Evolutionary conservation across 495 filamentous ascomycete genomes (phyloP), one percentile per base, ranked within the genome.

Genomic region (Neurospora sp.): DNA sequence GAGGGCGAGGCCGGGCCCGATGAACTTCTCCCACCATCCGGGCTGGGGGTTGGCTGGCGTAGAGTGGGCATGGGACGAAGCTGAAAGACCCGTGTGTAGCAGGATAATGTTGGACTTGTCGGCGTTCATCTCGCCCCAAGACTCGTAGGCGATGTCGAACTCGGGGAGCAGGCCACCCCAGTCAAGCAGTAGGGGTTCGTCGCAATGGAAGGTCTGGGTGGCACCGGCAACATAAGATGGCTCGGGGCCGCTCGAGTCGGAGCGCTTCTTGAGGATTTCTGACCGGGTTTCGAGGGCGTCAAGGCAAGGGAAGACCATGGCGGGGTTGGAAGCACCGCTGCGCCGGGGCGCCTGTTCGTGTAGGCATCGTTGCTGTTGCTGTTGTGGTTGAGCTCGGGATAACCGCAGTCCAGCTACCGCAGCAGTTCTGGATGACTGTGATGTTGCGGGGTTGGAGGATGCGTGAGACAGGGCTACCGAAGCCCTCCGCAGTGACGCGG

Each of bases 11-110:
- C 93, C 94, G 0, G 96, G 92, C 0, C 96, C 96, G 76, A 99
- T 98, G 81, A 99, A 99, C 81, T 92, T 97, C 84, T 99, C 96
- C 96, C 96, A 99, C 96, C 96, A 99, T 1, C 96, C 96, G 0
- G 92, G 90, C 80, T 97, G 92, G 0, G 92, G 88, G 80, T 98
- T 99, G 16, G 83, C 85, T 42, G 86, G 84, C 31, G 95, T 98
- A 59, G 94, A 97, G 75, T 95, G 94, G 3, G 96, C 96, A 82
- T 99, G 96, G 71, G 94, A 97, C 11, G 94, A 97, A 16, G 96
- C 96, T 4, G 94, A 97, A 4, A 99, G 88, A 16, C 96, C 96
- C 0, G 96, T 99, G 79, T 98, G 93, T 0, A 99, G 84, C 5
- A 99, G 87, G 74, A 99, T 94, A 9, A 90, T 93, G 81, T 99